Conservation (phyloP, 1,139 yeast genomes). For the Yamadazyma mexicana region DNA sequence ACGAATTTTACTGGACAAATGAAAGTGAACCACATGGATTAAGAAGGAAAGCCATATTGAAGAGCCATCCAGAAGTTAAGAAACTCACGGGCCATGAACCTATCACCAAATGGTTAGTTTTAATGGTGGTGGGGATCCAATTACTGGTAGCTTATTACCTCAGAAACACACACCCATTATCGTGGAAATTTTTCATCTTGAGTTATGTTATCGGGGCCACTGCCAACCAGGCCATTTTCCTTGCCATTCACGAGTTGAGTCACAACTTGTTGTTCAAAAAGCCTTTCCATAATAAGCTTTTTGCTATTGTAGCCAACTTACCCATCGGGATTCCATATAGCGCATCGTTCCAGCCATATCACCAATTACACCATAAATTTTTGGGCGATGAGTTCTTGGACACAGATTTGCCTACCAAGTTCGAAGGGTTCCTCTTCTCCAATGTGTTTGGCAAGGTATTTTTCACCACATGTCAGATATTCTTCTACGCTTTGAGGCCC, state of each 20-base stretch:
- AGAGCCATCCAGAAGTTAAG: conserved; percentile 75
- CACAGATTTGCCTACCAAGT: conserved; percentile 81
- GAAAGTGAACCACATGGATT: conserved; percentile 79
- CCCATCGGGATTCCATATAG: conserved; percentile 91
- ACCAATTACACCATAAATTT: conserved; percentile 86
- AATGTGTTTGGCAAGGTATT: conserved; percentile 84
- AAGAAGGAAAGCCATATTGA: conserved; percentile 71
- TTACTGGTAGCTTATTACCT: conserved; percentile 60
- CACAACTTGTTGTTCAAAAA: conserved; percentile 85
- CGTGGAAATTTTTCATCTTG: conserved; percentile 55
- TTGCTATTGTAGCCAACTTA: conserved; percentile 73
- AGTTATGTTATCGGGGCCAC: conserved; percentile 88
- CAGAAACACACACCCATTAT: conserved; percentile 53
- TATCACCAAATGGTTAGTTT: conserved; percentile 71
- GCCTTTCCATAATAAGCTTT: conserved; percentile 74
- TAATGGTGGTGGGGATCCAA: conserved; percentile 65
- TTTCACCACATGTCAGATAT: conserved; percentile 85
- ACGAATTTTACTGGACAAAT: conserved; percentile 81
- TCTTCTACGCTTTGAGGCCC: conserved; percentile 88
- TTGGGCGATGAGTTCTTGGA: conserved; percentile 84
- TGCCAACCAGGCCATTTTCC: conserved; percentile 75
- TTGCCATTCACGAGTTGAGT: conserved; percentile 85
- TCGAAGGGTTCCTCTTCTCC: conserved; percentile 73
- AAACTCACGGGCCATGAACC: conserved; percentile 88
- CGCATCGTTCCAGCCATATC: conserved; percentile 91